phyloP scores from a whole-genome alignment of 2,329 filamentous ascomycete species.

The Cladosporium sp. region DNA sequence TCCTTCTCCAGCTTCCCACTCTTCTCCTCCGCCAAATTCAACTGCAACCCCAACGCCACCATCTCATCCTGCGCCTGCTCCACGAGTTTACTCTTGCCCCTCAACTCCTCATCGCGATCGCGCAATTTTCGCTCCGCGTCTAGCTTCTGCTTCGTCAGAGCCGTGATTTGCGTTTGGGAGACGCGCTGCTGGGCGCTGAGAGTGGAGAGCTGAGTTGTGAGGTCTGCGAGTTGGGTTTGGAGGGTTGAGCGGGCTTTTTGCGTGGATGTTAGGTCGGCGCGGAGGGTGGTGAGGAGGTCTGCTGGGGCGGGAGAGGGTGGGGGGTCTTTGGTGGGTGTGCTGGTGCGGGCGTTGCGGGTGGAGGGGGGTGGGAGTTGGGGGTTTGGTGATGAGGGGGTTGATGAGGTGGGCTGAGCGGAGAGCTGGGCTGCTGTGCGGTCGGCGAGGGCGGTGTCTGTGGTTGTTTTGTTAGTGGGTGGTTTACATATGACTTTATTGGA shows the following conservation, averaged over 20 bases:
- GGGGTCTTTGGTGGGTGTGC: constrained; percentile 10
- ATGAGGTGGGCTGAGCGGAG: constrained; percentile 3
- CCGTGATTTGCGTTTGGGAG: constrained; percentile 58
- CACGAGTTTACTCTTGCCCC: constrained; percentile 75
- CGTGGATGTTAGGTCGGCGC: constrained; percentile 69
- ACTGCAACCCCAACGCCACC: constrained; percentile 77
- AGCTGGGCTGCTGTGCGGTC: constrained; percentile 34
- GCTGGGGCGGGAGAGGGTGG: neutral
- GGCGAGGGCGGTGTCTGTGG: constrained; percentile 41
- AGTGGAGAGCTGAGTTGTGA: constrained; percentile 60
- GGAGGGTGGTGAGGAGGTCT: constrained; percentile 36
- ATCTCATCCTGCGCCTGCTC: constrained; percentile 92
- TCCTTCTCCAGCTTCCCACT: constrained; percentile 69
- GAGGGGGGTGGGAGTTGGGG: constrained; percentile 6
- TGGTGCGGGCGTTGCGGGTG: constrained; percentile 3
- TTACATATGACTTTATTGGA: neutral
- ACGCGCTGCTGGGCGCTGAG: constrained; percentile 56
- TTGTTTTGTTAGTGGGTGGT: neutral
- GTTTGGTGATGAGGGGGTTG: constrained; percentile 25
- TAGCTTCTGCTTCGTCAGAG: constrained; percentile 59
- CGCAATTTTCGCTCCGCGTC: constrained; percentile 61
- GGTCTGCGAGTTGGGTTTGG: constrained; percentile 57
- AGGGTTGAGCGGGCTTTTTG: constrained; percentile 68
- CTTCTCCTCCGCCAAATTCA: constrained; percentile 78
- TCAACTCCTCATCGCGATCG: constrained; percentile 81